Evolutionary conservation across 192 early-diverging fungal genomes (phyloP).

Genomic region (Coemansia sp.): DNA sequence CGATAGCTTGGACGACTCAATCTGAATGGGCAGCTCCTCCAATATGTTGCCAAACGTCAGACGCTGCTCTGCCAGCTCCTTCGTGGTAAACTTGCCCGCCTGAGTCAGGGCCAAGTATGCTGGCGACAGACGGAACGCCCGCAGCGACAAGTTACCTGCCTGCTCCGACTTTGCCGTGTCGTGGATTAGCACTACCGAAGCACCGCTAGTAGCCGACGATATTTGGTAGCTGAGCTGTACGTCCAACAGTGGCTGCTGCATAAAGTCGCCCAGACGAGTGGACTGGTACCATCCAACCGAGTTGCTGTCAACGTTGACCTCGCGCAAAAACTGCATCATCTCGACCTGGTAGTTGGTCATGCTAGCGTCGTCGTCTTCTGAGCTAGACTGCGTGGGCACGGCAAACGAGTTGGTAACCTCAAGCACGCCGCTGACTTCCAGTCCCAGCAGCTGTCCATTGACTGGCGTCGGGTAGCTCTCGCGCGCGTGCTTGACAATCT

Average conservation of each 20-base stretch:
- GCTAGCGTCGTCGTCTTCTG: constrained; percentile 51
- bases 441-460: constrained; percentile 91
- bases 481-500: constrained; percentile 96
- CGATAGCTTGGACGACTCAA: constrained; percentile 82
- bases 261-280: constrained; percentile 81
- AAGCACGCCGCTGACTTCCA: constrained; percentile 87
- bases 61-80: constrained; percentile 71
- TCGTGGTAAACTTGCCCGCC: constrained; percentile 80
- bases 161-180: constrained; percentile 81
- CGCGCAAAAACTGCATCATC: constrained; percentile 90
- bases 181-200: constrained; percentile 91
- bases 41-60: constrained; percentile 85
- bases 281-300: constrained; percentile 98
- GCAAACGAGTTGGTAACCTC: constrained; percentile 93
- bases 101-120: constrained; percentile 82
- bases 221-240: constrained; percentile 89
- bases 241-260: constrained; percentile 88
- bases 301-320: constrained; percentile 94
- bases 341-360: constrained; percentile 85
- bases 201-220: constrained; percentile 61
- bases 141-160: constrained; percentile 80
- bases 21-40: constrained; percentile 83
- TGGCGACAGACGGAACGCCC: constrained; percentile 85
- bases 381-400: constrained; percentile 63
- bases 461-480: constrained; percentile 74